phyloP scores from a whole-genome alignment of 116 monocot species.

The Trichopus zeylanicus region DNA sequence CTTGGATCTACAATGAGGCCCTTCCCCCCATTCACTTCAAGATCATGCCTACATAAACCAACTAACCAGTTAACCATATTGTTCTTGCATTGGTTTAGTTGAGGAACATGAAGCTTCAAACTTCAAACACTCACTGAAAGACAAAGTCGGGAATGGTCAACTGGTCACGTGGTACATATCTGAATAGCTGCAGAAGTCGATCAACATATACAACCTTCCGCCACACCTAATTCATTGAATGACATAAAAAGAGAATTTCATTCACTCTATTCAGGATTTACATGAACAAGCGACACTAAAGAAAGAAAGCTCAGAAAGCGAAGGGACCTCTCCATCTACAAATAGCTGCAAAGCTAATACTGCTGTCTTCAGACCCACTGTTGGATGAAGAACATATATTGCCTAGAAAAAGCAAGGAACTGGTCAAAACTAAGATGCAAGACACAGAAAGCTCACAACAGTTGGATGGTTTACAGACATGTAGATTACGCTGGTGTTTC shows the following conservation, averaged over 20 bases:
- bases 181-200: constrained; percentile 83
- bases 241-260: not conserved
- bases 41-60: constrained; percentile 68
- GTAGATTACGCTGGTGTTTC: constrained; percentile 83
- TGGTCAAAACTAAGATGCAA: not conserved
- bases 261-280: too few species aligned
- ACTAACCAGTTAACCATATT: not conserved
- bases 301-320: too few species aligned
- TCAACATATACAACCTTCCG: constrained; percentile 86
- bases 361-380: constrained; percentile 73
- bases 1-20: constrained; percentile 94
- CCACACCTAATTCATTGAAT: constrained; percentile 44
- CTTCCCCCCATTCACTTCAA: constrained; percentile 94
- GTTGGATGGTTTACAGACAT: constrained; percentile 50
- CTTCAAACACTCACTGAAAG: constrained; percentile 76
- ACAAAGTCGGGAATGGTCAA: constrained; percentile 96
- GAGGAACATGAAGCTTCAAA: not conserved
- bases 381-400: constrained; percentile 96
- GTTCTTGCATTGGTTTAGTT: not conserved
- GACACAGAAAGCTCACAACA: too few species aligned
- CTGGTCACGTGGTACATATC: constrained; percentile 95
- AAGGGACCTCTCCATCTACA: too few species aligned
- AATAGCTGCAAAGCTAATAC: constrained; percentile 58
- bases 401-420: constrained; percentile 37
- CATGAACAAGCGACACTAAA: too few species aligned